phyloP scores from a whole-genome alignment of 2,329 filamentous ascomycete genomes.

The Beauveria asiatica region DNA sequence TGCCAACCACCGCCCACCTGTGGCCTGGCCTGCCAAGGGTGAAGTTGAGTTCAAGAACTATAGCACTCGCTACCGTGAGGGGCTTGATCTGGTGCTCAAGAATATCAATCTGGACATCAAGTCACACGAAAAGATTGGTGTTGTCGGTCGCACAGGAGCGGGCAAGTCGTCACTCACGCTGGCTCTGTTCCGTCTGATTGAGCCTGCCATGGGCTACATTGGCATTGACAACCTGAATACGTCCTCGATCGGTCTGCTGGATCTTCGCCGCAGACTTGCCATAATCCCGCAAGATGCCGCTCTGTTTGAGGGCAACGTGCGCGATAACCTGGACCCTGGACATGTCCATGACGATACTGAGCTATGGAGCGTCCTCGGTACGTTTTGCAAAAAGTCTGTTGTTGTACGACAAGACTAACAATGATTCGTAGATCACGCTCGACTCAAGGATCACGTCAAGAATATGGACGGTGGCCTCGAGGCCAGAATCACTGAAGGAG shows the following conservation, averaged over 20 bases:
- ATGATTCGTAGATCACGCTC: conserved; percentile 65
- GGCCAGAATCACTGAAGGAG: conserved; percentile 86
- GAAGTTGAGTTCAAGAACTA: conserved; percentile 88
- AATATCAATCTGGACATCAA: conserved; percentile 89
- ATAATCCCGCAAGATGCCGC: conserved; percentile 98
- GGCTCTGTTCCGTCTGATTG: conserved; percentile 91
- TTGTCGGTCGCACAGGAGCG: conserved; percentile 90
- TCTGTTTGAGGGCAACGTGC: conserved; percentile 84
- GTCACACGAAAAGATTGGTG: conserved; percentile 94
- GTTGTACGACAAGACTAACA: conserved; percentile 9
- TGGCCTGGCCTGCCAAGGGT: conserved; percentile 85
- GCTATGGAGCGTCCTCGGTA: conserved; percentile 89
- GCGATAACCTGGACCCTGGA: conserved; percentile 91
- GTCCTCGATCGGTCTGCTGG: conserved; percentile 78
- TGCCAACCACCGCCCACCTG: conserved; percentile 74
- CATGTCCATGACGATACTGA: conserved; percentile 96
- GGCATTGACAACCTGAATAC: conserved; percentile 87
- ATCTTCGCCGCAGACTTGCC: conserved; percentile 79
- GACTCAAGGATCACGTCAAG: conserved; percentile 81
- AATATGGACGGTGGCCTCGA: conserved; percentile 86
- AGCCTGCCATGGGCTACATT: conserved; percentile 73
- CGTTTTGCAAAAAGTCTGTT: conserved; percentile 27
- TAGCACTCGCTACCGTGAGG: conserved; percentile 85
- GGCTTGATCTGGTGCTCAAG: conserved; percentile 85
- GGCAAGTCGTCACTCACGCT: conserved; percentile 93